Evolutionary conservation across 1,284 basidiomycete genomes (phyloP).

Genomic region (Fomitopsis schrenkii): DNA sequence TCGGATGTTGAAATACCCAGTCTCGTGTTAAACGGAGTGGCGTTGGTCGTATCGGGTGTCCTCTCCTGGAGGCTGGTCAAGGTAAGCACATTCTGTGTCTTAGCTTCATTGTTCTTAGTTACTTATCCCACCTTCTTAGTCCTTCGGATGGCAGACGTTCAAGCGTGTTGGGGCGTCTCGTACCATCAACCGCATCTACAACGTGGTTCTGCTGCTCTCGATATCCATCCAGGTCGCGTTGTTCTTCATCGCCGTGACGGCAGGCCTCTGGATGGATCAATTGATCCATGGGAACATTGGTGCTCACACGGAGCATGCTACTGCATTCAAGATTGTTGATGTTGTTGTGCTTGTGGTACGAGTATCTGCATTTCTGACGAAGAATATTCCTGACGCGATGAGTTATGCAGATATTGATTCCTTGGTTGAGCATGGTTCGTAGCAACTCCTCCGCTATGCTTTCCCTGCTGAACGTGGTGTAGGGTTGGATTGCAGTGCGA

Average conservation of each 20-base stretch:
- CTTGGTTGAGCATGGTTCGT: conserved; percentile 61
- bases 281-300: conserved; percentile 63
- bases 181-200: conserved; percentile 70
- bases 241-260: conserved; percentile 70
- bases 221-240: conserved; percentile 70
- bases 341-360: conserved; percentile 57
- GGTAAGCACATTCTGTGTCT: conserved; percentile 31
- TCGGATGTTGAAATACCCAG: conserved; percentile 58
- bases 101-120: not conserved
- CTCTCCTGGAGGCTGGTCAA: conserved; percentile 74
- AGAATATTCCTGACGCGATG: conserved; percentile 7
- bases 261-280: conserved; percentile 75
- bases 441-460: not conserved
- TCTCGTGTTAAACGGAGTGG: conserved; percentile 57
- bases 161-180: conserved; percentile 78
- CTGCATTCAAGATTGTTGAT: conserved; percentile 51
- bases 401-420: conserved; percentile 49
- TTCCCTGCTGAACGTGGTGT: conserved; percentile 1
- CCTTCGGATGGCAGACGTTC: conserved; percentile 82
- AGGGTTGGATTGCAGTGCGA: conserved; percentile 76
- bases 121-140: conserved; percentile 30
- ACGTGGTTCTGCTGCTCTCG: conserved; percentile 64
- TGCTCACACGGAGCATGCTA: conserved; percentile 40
- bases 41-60: conserved; percentile 55
- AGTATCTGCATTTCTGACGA: conserved; percentile 8